phyloP scores from a whole-genome alignment of 345 rosid species.

The Lumnitzera littorea region DNA sequence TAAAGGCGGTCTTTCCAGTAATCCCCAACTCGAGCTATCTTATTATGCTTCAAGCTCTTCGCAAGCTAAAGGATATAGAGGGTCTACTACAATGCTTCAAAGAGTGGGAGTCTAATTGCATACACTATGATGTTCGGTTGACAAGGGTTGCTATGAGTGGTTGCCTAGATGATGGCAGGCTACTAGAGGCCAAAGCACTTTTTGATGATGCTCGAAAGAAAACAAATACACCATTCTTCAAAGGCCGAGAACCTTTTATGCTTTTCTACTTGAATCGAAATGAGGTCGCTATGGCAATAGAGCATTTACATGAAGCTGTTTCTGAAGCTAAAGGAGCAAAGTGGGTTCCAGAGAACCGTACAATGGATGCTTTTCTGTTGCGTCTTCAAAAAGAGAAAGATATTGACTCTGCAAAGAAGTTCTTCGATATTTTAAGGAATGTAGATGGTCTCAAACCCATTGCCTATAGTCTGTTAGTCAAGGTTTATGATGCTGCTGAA shows the following conservation, averaged over 20 bases:
- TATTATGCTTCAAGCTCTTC: slow-evolving; percentile 50
- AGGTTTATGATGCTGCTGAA: slow-evolving; percentile 54
- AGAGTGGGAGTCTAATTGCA: slow-evolving; percentile 62
- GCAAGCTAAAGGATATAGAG: slow-evolving; percentile 45
- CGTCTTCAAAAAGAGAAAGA: slow-evolving; percentile 52
- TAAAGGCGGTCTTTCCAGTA: slow-evolving; percentile 32
- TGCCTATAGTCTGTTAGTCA: slow-evolving; percentile 31
- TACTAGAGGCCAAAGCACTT: slow-evolving; percentile 40
- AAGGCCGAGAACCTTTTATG: slow-evolving; percentile 51
- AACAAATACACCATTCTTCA: slow-evolving; percentile 24
- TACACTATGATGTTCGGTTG: slow-evolving; percentile 52
- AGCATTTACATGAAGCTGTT: slow-evolving; percentile 40
- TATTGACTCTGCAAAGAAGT: slow-evolving; percentile 45
- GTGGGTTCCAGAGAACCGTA: slow-evolving; percentile 39
- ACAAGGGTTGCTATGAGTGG: slow-evolving; percentile 36
- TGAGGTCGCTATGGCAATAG: slow-evolving; percentile 33
- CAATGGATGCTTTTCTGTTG: slow-evolving; percentile 26
- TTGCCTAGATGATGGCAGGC: slow-evolving; percentile 43
- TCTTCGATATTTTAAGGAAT: slow-evolving; percentile 34
- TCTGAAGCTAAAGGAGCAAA: slow-evolving; percentile 17
- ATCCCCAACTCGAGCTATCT: slow-evolving; percentile 47
- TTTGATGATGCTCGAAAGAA: slow-evolving; percentile 34
- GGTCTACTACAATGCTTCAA: slow-evolving; percentile 40
- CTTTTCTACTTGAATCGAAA: slow-evolving; percentile 37
- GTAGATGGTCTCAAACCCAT: slow-evolving; percentile 25